These are phyloP conservation scores for Candida maris DNA, from an alignment of 805 yeast genomes.

Conservation along the genomic window DNA sequence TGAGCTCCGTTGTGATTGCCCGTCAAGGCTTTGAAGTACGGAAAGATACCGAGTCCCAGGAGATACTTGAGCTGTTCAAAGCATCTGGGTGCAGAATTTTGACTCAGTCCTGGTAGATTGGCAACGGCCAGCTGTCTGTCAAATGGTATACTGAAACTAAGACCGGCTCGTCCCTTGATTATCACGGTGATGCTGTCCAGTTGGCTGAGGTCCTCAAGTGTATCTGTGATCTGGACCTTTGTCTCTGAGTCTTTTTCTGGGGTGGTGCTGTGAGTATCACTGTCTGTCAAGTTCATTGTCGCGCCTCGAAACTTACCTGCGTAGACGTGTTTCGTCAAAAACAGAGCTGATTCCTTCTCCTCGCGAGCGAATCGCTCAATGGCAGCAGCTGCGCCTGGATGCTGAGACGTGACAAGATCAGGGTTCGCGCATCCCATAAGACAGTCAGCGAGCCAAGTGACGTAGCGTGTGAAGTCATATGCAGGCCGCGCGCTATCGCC, in stretches of 20 bases:
- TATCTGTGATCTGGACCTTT: not conserved
- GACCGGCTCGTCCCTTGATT: constrained; percentile 14
- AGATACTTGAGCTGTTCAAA: constrained; percentile 54
- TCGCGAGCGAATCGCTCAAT: not conserved
- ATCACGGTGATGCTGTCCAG: constrained; percentile 3
- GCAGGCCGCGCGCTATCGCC: too few relatives aligned
- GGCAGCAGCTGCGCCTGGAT: not conserved
- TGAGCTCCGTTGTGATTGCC: constrained; percentile 23
- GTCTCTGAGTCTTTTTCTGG: not conserved
- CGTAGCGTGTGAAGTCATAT: too few relatives aligned
- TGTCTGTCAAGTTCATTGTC: not conserved
- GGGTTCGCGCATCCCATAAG: not conserved
- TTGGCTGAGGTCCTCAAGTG: constrained; percentile 1
- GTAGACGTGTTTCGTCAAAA: not conserved
- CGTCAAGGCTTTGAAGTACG: constrained; percentile 58
- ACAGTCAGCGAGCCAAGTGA: not conserved
- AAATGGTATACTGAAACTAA: constrained; percentile 3
- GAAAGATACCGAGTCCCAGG: constrained; percentile 59
- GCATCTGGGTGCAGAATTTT: constrained; percentile 8
- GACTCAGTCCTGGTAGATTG: constrained; percentile 6
- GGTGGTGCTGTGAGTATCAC: not conserved
- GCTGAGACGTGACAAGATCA: not conserved
- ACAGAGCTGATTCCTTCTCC: not conserved
- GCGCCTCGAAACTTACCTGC: not conserved
- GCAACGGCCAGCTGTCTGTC: constrained; percentile 8